Conservation (phyloP, 2,329 filamentous ascomycete genomes). For the Escovopsis sp. region DNA sequence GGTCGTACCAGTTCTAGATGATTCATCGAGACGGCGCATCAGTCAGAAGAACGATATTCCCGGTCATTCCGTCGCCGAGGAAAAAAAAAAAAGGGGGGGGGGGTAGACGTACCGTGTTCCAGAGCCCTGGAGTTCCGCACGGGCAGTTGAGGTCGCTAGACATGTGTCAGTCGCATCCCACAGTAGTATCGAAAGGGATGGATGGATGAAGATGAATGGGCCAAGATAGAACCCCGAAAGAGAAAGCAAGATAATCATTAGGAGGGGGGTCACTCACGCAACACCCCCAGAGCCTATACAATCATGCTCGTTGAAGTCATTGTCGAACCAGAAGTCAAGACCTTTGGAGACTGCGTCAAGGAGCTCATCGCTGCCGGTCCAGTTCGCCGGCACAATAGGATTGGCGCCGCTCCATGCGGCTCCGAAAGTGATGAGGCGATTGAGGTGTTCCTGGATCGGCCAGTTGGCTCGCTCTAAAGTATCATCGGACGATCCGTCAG, state of each 20-base stretch:
- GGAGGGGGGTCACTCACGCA: slow-evolving; percentile 3
- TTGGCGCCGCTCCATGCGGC: slow-evolving; percentile 13
- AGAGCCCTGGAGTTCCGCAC: slow-evolving; percentile 9
- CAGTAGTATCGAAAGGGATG: background rate
- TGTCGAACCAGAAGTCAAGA: slow-evolving; percentile 12
- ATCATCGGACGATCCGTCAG: background rate
- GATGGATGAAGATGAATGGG: too few relatives aligned
- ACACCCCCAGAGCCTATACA: slow-evolving; percentile 11
- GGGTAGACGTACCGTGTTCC: slow-evolving; percentile 8
- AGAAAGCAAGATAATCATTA: background rate
- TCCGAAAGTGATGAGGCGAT: slow-evolving; percentile 10
- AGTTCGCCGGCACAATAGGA: slow-evolving; percentile 5
- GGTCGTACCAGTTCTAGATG: slow-evolving; percentile 12
- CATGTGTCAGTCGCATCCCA: background rate
- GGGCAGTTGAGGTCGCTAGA: slow-evolving; percentile 5
- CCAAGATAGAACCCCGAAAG: background rate
- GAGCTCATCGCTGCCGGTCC: slow-evolving; percentile 7
- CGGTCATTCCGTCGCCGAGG: too few relatives aligned
- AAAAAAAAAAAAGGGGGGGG: too few relatives aligned
- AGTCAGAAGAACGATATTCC: too few relatives aligned
- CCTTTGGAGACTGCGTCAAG: slow-evolving; percentile 8
- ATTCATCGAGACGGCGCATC: background rate
- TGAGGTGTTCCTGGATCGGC: slow-evolving; percentile 12
- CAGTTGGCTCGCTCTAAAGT: slow-evolving; percentile 11
- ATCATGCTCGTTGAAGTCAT: slow-evolving; percentile 9